Evolutionary conservation across 768 basidiomycete genomes (phyloP).

Genomic region (Nidularia pulvinata): DNA sequence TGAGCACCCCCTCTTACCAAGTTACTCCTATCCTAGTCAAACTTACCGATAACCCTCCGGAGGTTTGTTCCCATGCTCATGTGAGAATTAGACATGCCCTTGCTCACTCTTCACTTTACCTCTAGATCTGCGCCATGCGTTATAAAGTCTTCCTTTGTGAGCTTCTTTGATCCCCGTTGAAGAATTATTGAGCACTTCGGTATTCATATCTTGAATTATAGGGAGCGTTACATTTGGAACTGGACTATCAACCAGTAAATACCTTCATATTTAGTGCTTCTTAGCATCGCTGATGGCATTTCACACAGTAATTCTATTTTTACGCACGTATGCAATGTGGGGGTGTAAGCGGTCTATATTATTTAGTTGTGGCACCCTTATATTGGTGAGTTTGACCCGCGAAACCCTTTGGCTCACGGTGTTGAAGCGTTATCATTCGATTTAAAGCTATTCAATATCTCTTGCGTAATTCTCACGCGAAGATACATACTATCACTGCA

Average conservation of each 20-base stretch:
- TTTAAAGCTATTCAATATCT: neutral
- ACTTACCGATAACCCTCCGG: neutral
- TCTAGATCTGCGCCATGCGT: neutral
- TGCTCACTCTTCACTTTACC: neutral
- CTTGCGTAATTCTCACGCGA: neutral
- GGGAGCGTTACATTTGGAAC: neutral
- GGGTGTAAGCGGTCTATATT: neutral
- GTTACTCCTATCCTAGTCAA: neutral
- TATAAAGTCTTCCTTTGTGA: neutral
- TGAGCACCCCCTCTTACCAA: neutral
- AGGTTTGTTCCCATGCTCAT: neutral
- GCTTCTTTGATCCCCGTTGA: neutral
- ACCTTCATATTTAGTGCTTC: neutral
- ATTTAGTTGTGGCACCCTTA: neutral
- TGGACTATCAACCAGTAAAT: neutral
- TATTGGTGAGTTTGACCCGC: neutral
- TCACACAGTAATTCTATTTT: neutral
- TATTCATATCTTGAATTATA: neutral
- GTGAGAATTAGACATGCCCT: too few relatives aligned
- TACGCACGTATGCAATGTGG: neutral
- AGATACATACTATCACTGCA: neutral
- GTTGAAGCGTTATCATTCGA: neutral
- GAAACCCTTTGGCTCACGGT: neutral
- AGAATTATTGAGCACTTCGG: neutral
- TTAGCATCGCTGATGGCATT: neutral